These are phyloP conservation scores for Colletotrichum chlorophyti DNA, from an alignment of 2,329 filamentous ascomycete genomes.

Conservation along the genomic window DNA sequence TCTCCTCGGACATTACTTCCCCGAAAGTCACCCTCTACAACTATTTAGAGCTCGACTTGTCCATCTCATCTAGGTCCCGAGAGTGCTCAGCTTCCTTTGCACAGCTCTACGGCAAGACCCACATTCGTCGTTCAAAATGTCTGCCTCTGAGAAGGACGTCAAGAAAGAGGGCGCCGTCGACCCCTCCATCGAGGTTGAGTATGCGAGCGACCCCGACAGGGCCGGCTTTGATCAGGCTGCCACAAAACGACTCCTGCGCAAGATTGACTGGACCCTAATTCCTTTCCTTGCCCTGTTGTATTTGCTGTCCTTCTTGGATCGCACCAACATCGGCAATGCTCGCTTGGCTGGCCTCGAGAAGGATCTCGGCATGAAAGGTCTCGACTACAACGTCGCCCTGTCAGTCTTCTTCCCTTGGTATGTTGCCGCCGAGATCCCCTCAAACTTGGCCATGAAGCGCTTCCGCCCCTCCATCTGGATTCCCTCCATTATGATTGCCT, in stretches of 20 bases:
- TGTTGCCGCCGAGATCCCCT: conserved; percentile 59
- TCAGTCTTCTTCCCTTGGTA: conserved; percentile 62
- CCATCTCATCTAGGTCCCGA: too few relatives aligned
- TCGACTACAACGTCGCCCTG: conserved; percentile 66
- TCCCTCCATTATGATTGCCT: conserved; percentile 57
- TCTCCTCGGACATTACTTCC: background rate
- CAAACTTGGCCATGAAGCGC: conserved; percentile 63
- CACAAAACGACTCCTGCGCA: conserved; percentile 59
- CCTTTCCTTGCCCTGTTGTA: conserved; percentile 63
- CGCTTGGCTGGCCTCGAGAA: conserved; percentile 44
- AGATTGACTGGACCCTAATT: conserved; percentile 62
- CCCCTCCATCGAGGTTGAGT: conserved; percentile 29
- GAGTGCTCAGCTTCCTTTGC: background rate
- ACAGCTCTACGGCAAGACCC: background rate
- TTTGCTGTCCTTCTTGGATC: conserved; percentile 56
- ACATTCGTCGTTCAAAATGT: conserved; percentile 5
- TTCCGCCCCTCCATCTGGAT: conserved; percentile 60
- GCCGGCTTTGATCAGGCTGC: conserved; percentile 39
- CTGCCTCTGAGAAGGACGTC: conserved; percentile 25
- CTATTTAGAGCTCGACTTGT: too few relatives aligned
- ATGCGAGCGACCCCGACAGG: conserved; percentile 27
- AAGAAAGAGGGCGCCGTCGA: conserved; percentile 17
- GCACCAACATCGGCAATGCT: conserved; percentile 57
- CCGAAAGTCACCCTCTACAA: background rate
- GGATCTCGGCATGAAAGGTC: conserved; percentile 54